These are phyloP conservation scores for Claviceps pazoutovae DNA, from an alignment of 2,329 filamentous ascomycete genomes.

Conservation along the genomic window DNA sequence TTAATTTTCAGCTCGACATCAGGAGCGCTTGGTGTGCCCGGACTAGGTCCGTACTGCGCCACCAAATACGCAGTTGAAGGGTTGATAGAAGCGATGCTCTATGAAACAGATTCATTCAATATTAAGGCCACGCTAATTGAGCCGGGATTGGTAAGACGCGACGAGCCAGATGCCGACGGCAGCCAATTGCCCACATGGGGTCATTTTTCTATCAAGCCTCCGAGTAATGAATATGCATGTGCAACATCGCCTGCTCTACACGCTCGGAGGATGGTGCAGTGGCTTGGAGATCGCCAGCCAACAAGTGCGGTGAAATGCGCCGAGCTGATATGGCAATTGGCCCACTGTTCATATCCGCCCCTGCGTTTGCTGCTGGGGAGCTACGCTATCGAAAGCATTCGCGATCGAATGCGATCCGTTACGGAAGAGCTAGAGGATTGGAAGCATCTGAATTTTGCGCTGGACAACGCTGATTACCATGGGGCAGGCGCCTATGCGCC, in stretches of 20 bases:
- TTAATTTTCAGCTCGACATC: slow-evolving; percentile 90
- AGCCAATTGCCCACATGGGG: slow-evolving; percentile 67
- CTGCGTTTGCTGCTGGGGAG: slow-evolving; percentile 75
- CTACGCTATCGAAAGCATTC: slow-evolving; percentile 90
- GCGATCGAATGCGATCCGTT: slow-evolving; percentile 76
- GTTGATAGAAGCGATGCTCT: slow-evolving; percentile 89
- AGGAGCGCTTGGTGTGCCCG: slow-evolving; percentile 84
- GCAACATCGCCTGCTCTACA: slow-evolving; percentile 74
- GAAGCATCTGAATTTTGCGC: slow-evolving; percentile 64
- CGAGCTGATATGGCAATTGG: slow-evolving; percentile 87
- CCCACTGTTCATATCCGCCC: slow-evolving; percentile 88
- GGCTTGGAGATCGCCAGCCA: slow-evolving; percentile 84
- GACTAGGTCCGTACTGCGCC: slow-evolving; percentile 85
- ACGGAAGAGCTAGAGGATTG: slow-evolving; percentile 93
- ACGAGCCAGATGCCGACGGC: slow-evolving; percentile 51
- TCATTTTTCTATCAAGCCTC: slow-evolving; percentile 80
- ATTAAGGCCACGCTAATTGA: slow-evolving; percentile 91
- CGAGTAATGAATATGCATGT: slow-evolving; percentile 67
- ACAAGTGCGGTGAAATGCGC: slow-evolving; percentile 87
- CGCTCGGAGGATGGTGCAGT: slow-evolving; percentile 81
- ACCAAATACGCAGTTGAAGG: slow-evolving; percentile 97
- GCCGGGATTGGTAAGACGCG: slow-evolving; percentile 73
- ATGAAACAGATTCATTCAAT: slow-evolving; percentile 83
- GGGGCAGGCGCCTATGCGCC: no score
- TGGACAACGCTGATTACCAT: background rate